Conservation (phyloP, 2,329 filamentous ascomycete species). For the Colletotrichum coccodes region DNA sequence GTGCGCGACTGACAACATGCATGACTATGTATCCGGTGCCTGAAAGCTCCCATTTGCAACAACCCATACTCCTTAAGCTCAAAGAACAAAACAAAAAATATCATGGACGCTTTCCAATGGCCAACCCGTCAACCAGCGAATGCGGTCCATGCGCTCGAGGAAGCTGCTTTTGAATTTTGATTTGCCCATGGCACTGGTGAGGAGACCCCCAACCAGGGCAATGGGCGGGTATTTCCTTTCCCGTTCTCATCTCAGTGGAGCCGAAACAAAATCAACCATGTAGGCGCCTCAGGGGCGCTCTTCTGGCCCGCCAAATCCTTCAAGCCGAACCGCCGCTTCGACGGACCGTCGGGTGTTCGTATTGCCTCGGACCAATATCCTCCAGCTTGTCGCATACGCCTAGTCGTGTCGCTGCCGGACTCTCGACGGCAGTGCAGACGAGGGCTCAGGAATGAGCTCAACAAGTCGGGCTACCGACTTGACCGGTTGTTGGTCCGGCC, state of each 20-base stretch:
- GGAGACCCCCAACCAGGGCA: neutral
- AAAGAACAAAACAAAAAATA: neutral
- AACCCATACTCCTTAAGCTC: conserved; percentile 22
- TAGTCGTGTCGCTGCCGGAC: neutral
- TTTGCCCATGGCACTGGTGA: conserved; percentile 3
- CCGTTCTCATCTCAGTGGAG: neutral
- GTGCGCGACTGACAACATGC: conserved; percentile 17
- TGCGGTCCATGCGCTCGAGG: neutral
- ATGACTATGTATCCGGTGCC: conserved; percentile 12
- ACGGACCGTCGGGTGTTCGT: neutral
- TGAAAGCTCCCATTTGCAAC: conserved; percentile 14
- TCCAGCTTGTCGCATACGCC: neutral
- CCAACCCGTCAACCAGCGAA: conserved; percentile 7
- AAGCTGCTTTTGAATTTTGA: conserved; percentile 16
- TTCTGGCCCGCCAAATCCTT: neutral
- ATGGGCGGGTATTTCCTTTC: conserved; percentile 11
- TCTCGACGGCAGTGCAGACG: neutral
- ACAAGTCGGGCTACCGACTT: too few species aligned
- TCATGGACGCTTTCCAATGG: conserved; percentile 4
- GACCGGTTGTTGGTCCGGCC: neutral
- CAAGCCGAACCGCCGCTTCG: neutral
- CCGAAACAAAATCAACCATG: neutral
- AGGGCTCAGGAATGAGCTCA: neutral
- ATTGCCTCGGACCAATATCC: neutral
- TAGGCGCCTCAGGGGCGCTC: neutral